Evolutionary conservation across 2,329 filamentous ascomycete genomes (phyloP).

Genomic region (Colletotrichum echinochloae): DNA sequence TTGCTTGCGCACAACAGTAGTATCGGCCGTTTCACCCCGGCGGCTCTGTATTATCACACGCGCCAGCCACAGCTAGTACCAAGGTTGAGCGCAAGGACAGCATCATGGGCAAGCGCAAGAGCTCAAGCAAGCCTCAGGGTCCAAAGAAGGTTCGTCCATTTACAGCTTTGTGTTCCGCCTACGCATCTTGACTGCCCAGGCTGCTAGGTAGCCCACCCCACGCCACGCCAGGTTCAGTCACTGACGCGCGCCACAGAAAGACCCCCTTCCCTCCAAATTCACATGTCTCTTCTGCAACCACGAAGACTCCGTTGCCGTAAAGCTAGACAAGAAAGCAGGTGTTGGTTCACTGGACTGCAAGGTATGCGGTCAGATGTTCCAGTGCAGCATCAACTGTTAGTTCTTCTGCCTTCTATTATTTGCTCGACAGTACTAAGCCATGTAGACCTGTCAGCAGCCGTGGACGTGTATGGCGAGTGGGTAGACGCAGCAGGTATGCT

Average conservation of each 20-base stretch:
- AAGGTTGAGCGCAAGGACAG: conserved; percentile 2
- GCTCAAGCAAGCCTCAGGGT: conserved; percentile 82
- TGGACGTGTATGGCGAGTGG: conserved; percentile 98
- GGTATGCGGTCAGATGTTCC: conserved; percentile 92
- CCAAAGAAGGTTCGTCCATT: conserved; percentile 77
- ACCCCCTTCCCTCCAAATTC: conserved; percentile 84
- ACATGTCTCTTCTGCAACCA: conserved; percentile 99
- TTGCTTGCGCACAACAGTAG: background rate
- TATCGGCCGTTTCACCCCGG: background rate
- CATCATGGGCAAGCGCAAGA: conserved; percentile 90
- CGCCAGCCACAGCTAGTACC: conserved; percentile 14
- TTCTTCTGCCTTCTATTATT: conserved; percentile 36
- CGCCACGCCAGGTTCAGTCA: background rate
- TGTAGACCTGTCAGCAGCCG: conserved; percentile 85
- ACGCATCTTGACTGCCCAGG: background rate
- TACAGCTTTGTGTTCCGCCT: background rate
- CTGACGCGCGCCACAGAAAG: conserved; percentile 60
- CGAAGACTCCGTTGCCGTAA: conserved; percentile 90
- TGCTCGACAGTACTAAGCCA: conserved; percentile 41
- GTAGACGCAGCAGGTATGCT: conserved; percentile 80
- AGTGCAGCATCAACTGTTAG: conserved; percentile 92
- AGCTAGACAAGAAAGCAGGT: conserved; percentile 92
- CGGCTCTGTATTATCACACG: background rate
- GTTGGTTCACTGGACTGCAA: conserved; percentile 90
- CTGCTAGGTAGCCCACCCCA: background rate